A percentile compares a stretch with the other conserved stretches of the same genome.
Conservation (phyloP, 2,329 filamentous ascomycete genomes). For the Aulographum hederae region DNA sequence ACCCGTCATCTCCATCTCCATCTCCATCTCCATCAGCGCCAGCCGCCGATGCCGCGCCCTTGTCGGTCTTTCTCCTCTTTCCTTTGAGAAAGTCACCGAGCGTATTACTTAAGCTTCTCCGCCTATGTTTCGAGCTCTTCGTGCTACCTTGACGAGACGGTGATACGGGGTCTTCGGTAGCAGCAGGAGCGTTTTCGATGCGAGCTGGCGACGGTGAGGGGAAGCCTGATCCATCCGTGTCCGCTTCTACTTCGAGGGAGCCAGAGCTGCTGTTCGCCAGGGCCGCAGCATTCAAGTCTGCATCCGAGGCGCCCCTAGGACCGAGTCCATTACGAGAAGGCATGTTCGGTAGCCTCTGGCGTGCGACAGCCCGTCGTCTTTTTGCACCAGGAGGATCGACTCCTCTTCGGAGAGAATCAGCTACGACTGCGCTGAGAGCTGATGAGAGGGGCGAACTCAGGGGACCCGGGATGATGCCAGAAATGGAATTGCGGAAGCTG, state of each 20-base stretch:
- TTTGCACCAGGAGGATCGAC: constrained; percentile 2
- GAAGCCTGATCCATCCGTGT: no score
- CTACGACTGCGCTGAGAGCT: neutral
- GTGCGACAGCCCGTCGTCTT: constrained; percentile 1
- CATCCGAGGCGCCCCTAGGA: constrained; percentile 1
- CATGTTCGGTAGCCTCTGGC: constrained; percentile 3
- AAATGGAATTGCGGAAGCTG: neutral
- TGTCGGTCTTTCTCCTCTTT: neutral
- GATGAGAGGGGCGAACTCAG: neutral
- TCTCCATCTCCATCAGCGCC: neutral
- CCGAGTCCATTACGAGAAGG: neutral
- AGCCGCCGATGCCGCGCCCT: neutral
- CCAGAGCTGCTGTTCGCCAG: neutral
- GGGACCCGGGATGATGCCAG: neutral
- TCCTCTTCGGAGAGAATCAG: neutral
- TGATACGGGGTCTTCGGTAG: neutral
- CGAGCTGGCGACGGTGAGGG: no score
- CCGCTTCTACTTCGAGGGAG: no score
- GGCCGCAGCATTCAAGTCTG: neutral
- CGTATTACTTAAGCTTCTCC: constrained; percentile 3
- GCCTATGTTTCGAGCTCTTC: neutral
- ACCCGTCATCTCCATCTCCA: neutral
- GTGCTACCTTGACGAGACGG: neutral
- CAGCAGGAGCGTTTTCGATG: no score
- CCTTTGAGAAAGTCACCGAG: constrained; percentile 3